Evolutionary conservation across 2,329 filamentous ascomycete species (phyloP).

Genomic region (Hypoxylon sp.): DNA sequence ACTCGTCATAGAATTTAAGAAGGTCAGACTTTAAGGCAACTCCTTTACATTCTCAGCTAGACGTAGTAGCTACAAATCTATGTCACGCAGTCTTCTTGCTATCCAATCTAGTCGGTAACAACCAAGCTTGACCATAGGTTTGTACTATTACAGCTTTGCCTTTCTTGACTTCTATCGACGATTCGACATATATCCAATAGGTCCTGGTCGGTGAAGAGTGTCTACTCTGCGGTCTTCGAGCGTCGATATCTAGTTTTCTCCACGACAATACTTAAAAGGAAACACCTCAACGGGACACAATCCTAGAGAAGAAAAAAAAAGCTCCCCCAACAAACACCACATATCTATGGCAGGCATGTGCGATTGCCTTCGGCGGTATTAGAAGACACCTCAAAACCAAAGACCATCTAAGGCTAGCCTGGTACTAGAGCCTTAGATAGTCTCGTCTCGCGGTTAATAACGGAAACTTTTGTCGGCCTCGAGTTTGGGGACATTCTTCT

Average conservation of each 20-base stretch:
- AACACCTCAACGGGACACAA: conserved; percentile 25
- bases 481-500: conserved; percentile 17
- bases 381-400: conserved; percentile 31
- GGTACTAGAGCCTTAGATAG: conserved; percentile 15
- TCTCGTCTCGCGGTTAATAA: conserved; percentile 19
- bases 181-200: conserved; percentile 38
- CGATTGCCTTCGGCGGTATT: conserved; percentile 23
- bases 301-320: conserved; percentile 26
- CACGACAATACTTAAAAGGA: conserved; percentile 25
- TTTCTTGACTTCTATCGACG: conserved; percentile 36
- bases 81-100: conserved; percentile 32
- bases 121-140: conserved; percentile 37
- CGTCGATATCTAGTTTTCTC: conserved; percentile 26
- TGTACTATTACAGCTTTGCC: conserved; percentile 30
- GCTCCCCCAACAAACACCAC: conserved; percentile 13
- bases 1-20: conserved; percentile 47
- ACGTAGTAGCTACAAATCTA: conserved; percentile 46
- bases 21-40: conserved; percentile 44
- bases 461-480: conserved; percentile 20
- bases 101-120: conserved; percentile 33
- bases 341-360: conserved; percentile 27
- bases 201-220: conserved; percentile 28
- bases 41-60: conserved; percentile 40
- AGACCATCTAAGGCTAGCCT: conserved; percentile 21
- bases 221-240: conserved; percentile 21